phyloP scores from a whole-genome alignment of 2,329 filamentous ascomycete species.

The Xylaria sp. region DNA sequence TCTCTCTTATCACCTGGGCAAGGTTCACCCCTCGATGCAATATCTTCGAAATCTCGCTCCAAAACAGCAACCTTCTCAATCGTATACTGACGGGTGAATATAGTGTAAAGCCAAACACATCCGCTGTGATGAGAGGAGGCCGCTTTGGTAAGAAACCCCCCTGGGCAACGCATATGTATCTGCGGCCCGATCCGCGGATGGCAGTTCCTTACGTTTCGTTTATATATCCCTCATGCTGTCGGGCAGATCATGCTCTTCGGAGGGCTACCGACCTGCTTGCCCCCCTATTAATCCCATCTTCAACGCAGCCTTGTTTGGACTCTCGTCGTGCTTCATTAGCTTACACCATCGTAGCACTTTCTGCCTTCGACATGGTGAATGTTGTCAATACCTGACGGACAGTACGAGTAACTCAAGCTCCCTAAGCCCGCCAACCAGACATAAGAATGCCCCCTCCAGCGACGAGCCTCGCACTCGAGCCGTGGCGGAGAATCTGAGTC shows the following conservation, averaged over 20 bases:
- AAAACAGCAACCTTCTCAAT: neutral
- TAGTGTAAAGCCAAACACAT: constrained; percentile 39
- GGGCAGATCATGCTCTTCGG: neutral
- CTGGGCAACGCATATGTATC: constrained; percentile 5
- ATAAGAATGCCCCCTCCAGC: constrained; percentile 18
- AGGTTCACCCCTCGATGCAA: neutral
- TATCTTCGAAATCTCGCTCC: neutral
- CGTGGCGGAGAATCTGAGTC: constrained; percentile 12
- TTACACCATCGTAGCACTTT: constrained; percentile 35
- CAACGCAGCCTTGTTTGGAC: neutral
- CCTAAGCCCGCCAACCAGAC: constrained; percentile 16
- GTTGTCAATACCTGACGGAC: constrained; percentile 35
- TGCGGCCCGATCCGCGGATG: neutral
- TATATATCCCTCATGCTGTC: constrained; percentile 8
- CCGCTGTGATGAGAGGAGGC: constrained; percentile 42
- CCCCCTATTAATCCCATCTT: constrained; percentile 1
- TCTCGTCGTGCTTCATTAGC: neutral
- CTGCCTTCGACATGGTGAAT: constrained; percentile 41
- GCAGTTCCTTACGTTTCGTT: constrained; percentile 4
- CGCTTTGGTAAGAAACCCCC: constrained; percentile 39
- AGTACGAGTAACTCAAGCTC: constrained; percentile 18
- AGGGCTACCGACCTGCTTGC: neutral
- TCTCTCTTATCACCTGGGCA: neutral
- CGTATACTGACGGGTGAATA: constrained; percentile 7
- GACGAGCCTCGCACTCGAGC: constrained; percentile 24